phyloP scores from a whole-genome alignment of 1,284 basidiomycete genomes.

The Caloboletus firmus region DNA sequence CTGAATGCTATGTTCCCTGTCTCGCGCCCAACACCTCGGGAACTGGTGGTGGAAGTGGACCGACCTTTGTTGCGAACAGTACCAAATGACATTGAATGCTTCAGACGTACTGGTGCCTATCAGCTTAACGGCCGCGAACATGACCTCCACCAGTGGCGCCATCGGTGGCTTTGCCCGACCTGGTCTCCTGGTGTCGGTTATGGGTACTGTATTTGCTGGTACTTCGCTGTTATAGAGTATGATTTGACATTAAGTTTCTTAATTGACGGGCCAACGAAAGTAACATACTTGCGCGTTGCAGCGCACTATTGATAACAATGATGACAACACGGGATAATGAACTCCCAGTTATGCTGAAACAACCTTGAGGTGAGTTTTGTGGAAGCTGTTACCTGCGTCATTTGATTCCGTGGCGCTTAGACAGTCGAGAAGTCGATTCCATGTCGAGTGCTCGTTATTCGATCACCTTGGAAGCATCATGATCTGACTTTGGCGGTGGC shows the following conservation, averaged over 20 bases:
- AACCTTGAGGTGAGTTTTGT: neutral
- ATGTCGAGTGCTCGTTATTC: no score
- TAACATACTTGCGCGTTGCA: conserved; percentile 8
- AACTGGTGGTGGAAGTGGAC: conserved; percentile 40
- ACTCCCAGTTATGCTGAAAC: neutral
- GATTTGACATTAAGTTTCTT: neutral
- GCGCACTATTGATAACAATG: neutral
- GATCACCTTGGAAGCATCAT: no score
- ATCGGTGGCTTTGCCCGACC: conserved; percentile 4
- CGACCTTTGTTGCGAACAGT: conserved; percentile 37
- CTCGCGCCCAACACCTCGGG: conserved; percentile 41
- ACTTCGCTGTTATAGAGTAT: conserved; percentile 17
- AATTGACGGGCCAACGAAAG: conserved; percentile 3
- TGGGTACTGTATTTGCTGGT: conserved; percentile 15
- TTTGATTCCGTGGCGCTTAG: neutral
- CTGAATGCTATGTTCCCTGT: conserved; percentile 41
- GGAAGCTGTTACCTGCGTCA: neutral
- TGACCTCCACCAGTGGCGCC: conserved; percentile 6
- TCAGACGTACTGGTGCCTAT: conserved; percentile 38
- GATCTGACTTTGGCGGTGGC: no score
- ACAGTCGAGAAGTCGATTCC: no score
- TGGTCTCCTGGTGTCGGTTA: conserved; percentile 7
- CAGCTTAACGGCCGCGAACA: conserved; percentile 39
- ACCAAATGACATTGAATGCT: conserved; percentile 37
- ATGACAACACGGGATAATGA: neutral